Evolutionary conservation across 2,329 filamentous ascomycete genomes (phyloP), one percentile per base, ranked within the genome.

Genomic region (Sarocladium oryzae): DNA sequence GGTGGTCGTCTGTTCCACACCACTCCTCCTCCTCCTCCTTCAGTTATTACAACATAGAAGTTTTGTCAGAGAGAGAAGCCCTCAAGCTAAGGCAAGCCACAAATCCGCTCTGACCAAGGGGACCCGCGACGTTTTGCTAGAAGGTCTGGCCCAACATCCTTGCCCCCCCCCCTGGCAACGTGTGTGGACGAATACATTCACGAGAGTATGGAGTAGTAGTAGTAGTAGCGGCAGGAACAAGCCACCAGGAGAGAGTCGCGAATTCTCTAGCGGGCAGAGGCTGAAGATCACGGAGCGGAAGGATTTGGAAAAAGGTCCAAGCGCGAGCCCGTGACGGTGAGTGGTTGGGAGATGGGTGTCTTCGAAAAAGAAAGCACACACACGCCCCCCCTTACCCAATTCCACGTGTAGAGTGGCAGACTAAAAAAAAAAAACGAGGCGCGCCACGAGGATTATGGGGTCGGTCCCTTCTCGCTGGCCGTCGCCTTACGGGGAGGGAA

Each of bases 331-430:
- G 26, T 48, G 15, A 20, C 6, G 43, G 10, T 48, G 43, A 48
- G 43, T 48, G 43, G 43, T 48, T 16, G 16, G 24, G 7, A 13
- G 13, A 30, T n/a, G n/a, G n/a, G n/a, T n/a, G n/a, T n/a, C n/a
- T n/a, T n/a, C n/a, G n/a, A n/a, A n/a, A n/a, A n/a, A n/a, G n/a
- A n/a, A n/a, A n/a, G n/a, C n/a, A 16, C 8, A 32, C 10, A n/a
- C 21, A 3, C 43, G 43, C 3, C 6, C 11, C 43, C 26, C 43
- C 28, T 32, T 24, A 32, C 43, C 4, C 18, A 13, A 26, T 24
- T 33, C 43, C 43, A 48, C 43, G 43, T 48, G 43, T 48, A 48
- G n/a, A 48, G 43, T 48, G 43, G 43, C 15, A 48, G 43, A 48
- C 43, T 48, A 48, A 48, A 21, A 48, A n/a, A n/a, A n/a, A n/a